A percentile compares a stretch with the other conserved stretches of the same genome.
Evolutionary conservation across 2,329 filamentous ascomycete genomes (phyloP).

Genomic region (Coniochaeta pulveracea): DNA sequence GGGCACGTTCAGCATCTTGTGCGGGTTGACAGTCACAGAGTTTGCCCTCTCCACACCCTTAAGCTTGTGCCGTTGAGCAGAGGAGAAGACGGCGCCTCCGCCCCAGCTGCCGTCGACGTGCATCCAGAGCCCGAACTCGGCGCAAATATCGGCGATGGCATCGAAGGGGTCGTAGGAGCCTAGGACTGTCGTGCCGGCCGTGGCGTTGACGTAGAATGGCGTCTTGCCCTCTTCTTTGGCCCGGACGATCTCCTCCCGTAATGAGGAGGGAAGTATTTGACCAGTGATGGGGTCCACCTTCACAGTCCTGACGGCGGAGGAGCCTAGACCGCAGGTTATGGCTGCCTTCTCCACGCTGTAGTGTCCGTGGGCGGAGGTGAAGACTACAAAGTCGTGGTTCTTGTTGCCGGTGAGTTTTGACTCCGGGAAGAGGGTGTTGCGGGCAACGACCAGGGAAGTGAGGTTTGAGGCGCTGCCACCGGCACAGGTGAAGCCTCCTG

Average conservation of each 20-base stretch:
- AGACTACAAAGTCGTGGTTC: constrained; percentile 59
- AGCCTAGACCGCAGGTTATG: constrained; percentile 79
- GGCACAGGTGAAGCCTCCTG: constrained; percentile 67
- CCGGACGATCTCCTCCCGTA: constrained; percentile 50
- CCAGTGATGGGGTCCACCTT: constrained; percentile 58
- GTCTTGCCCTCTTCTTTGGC: constrained; percentile 60
- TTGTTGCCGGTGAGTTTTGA: constrained; percentile 66
- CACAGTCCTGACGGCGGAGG: constrained; percentile 59
- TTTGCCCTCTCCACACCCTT: constrained; percentile 63
- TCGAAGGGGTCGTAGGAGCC: constrained; percentile 78
- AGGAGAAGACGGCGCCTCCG: constrained; percentile 68
- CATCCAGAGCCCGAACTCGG: constrained; percentile 68
- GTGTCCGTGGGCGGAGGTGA: constrained; percentile 51
- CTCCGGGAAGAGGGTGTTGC: constrained; percentile 72
- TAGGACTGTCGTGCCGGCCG: constrained; percentile 86
- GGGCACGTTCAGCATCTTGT: constrained; percentile 94
- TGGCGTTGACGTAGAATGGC: constrained; percentile 91
- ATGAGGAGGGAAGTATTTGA: constrained; percentile 54
- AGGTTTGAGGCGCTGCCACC: constrained; percentile 80
- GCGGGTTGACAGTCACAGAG: constrained; percentile 79
- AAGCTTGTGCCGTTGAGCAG: constrained; percentile 51
- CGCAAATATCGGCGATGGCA: constrained; percentile 59
- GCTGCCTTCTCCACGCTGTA: constrained; percentile 49
- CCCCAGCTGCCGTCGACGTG: constrained; percentile 93
- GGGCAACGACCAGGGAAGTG: constrained; percentile 74